Evolutionary conservation across 2,329 filamentous ascomycete genomes (phyloP).

Genomic region (Apiospora kogelbergensis): DNA sequence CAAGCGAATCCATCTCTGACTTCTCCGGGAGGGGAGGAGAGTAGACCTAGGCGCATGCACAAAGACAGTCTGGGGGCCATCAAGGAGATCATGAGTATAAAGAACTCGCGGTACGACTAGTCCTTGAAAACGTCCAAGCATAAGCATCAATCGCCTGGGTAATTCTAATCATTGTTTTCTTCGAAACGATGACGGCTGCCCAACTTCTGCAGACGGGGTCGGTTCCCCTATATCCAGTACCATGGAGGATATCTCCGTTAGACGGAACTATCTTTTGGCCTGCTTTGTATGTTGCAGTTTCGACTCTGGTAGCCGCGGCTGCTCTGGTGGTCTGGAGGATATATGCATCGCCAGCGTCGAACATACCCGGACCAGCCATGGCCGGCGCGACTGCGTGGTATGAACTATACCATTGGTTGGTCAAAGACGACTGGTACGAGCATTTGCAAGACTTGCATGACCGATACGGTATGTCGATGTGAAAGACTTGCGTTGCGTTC

Average conservation of each 20-base stretch:
- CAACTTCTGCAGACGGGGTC: neutral
- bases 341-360: neutral
- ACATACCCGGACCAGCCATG: neutral
- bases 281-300: neutral
- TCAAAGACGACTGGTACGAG: neutral
- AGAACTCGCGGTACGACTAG: neutral
- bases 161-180: neutral
- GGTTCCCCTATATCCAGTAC: neutral
- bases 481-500: neutral
- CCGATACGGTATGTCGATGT: neutral
- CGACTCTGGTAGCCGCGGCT: neutral
- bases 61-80: neutral
- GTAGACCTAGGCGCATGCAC: neutral
- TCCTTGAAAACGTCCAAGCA: neutral
- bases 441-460: neutral
- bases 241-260: neutral
- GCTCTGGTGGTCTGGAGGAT: neutral
- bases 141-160: neutral
- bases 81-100: neutral
- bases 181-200: neutral
- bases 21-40: neutral
- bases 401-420: neutral
- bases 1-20: neutral
- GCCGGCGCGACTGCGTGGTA: neutral
- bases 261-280: neutral